These are phyloP conservation scores for Stylosanthes scabra DNA, from an alignment of 331 rosid genomes.

Conservation along the genomic window DNA sequence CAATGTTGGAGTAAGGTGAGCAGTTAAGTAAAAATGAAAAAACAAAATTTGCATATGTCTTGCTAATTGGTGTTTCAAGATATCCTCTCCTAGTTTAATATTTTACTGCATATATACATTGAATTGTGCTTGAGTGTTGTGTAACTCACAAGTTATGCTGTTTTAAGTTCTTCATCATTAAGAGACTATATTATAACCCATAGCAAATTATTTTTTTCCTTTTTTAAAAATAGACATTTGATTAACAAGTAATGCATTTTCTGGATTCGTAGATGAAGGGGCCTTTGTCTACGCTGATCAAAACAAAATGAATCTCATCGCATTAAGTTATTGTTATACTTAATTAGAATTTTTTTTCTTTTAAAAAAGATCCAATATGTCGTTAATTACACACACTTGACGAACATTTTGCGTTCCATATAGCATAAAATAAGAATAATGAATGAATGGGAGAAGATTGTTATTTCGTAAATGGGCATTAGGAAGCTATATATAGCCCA, in stretches of 20 bases:
- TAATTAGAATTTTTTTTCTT: not conserved
- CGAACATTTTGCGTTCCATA: not conserved
- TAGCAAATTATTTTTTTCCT: too few species aligned
- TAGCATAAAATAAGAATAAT: slow-evolving; percentile 1
- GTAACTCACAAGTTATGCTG: not conserved
- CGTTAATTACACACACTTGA: not conserved
- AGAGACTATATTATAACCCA: too few species aligned
- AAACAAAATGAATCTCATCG: not conserved
- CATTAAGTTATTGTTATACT: not conserved
- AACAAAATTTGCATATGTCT: not conserved
- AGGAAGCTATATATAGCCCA: not conserved
- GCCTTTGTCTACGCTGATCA: not conserved
- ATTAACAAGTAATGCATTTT: not conserved
- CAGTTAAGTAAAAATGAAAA: not conserved
- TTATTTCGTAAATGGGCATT: not conserved
- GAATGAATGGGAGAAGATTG: not conserved
- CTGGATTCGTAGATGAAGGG: not conserved
- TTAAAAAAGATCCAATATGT: not conserved
- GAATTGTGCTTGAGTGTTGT: too few species aligned
- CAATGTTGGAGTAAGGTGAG: slow-evolving; percentile 7
- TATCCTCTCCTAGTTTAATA: too few species aligned
- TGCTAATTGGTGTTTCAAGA: not conserved
- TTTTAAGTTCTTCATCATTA: too few species aligned
- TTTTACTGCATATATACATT: too few species aligned
- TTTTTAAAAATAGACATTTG: not conserved